phyloP scores from a whole-genome alignment of 2,329 filamentous ascomycete genomes.

The Fusarium lyarnte region DNA sequence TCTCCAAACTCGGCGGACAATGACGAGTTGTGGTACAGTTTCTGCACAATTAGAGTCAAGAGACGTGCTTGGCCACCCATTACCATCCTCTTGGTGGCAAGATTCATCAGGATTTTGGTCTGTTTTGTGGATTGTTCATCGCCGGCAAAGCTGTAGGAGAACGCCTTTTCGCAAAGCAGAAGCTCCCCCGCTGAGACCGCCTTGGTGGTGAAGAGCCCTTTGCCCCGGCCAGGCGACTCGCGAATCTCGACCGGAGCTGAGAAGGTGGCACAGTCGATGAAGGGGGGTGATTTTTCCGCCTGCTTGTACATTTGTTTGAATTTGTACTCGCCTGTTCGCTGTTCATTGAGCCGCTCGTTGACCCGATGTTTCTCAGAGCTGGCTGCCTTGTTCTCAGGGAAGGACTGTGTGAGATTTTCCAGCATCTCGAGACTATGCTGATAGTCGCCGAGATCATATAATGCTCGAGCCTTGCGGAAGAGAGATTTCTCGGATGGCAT shows the following conservation, averaged over 20 bases:
- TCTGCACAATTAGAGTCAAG: not conserved
- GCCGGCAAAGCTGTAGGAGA: not conserved
- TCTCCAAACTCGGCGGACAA: not conserved
- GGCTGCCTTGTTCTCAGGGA: not conserved
- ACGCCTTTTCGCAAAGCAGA: conserved; percentile 2
- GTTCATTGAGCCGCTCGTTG: not conserved
- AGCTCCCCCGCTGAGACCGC: not conserved
- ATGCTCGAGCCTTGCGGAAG: not conserved
- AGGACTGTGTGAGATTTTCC: not conserved
- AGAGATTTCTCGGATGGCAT: not conserved
- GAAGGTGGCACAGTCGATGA: not conserved
- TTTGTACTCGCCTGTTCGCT: not conserved
- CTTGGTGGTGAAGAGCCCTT: conserved; percentile 1
- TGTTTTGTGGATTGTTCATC: not conserved
- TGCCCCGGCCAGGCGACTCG: not conserved
- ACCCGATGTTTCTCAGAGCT: not conserved
- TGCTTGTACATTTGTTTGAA: not conserved
- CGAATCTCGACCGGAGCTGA: not conserved
- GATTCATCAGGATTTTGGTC: not conserved
- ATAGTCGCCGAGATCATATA: not conserved
- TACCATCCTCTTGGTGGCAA: not conserved
- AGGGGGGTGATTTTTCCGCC: not conserved
- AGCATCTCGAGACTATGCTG: not conserved
- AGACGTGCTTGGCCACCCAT: not conserved
- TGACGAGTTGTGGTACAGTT: not conserved